Evolutionary conservation across 169 alveolate genomes (phyloP), one percentile per base, ranked within the genome.

Genomic region (Eimeria tenella): DNA sequence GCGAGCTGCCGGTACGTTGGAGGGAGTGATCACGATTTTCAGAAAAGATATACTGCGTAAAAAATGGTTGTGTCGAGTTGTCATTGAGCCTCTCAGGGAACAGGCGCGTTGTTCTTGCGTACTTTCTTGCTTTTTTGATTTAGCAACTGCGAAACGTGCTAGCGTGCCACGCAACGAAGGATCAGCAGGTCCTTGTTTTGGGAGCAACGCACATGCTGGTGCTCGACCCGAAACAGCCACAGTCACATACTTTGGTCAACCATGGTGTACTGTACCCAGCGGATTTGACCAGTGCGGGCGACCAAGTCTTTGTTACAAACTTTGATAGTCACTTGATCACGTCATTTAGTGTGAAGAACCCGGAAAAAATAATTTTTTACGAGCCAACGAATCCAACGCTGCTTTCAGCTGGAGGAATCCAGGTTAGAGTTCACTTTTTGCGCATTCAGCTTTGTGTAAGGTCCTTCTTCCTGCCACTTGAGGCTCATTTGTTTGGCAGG

Each of bases 371-470:
- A 83, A 56, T 62, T 25, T 55, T 62, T 42, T 68, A 77, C 86
- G 88, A 52, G 23, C 95, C 95, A 13, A 81, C 86, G 4, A 62
- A 81, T 49, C 95, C 95, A 42, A 86, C 88, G 5, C 81, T 91
- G 81, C 95, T 91, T 1, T 91, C 88, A 19, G 89, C 95, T 1
- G 95, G 92, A 17, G 95, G 95, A 55, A 77, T 91, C 31, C 79
- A 79, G 90, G 95, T 90, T 1, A 75, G 94, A 25, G n/a, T 10
- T 5, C 5, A 7, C 49, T 74, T 75, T 49, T n/a, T 42, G 53
- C 11, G 7, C 21, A n/a, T 19, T 13, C 52, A 50, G 52, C 68
- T 13, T 58, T 13, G 11, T 17, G 68, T 58, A 58, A 0, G 68
- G 68, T 58, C 21, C 2, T 31, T 31, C 42, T 31, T 31, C 42